A percentile compares a stretch with the other conserved stretches of the same genome.
These are phyloP conservation scores for Cucumis cinereus DNA, from an alignment of 306 rosid genomes.

Conservation along the genomic window DNA sequence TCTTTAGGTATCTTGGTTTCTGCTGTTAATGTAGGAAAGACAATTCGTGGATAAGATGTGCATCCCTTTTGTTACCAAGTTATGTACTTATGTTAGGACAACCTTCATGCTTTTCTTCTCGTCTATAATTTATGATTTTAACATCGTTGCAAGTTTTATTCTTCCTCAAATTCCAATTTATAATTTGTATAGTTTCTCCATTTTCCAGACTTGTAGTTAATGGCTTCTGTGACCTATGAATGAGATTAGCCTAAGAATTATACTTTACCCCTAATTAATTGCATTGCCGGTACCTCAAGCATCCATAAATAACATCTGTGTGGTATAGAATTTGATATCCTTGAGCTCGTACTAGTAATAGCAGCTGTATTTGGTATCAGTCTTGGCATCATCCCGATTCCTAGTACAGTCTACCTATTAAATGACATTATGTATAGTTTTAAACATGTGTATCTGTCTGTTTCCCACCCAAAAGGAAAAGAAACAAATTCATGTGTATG, in stretches of 20 bases:
- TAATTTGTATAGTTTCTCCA: background rate
- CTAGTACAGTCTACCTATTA: background rate
- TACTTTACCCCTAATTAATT: background rate
- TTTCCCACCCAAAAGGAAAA: background rate
- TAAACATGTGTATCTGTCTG: background rate
- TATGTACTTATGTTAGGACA: background rate
- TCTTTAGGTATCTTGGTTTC: background rate
- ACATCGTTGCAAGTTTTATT: background rate
- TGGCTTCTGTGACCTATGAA: background rate
- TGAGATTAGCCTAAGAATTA: background rate
- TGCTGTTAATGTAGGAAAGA: background rate
- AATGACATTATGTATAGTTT: background rate
- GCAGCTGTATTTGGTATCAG: background rate
- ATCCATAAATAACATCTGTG: background rate
- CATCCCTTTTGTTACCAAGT: background rate
- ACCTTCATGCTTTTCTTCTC: background rate
- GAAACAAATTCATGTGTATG: background rate
- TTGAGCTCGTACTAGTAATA: background rate
- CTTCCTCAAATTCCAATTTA: background rate
- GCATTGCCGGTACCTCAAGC: background rate
- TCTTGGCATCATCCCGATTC: background rate
- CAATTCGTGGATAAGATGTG: background rate
- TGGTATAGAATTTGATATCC: background rate
- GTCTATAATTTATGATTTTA: background rate
- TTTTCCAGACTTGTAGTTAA: background rate